Evolutionary conservation across 2,329 filamentous ascomycete species (phyloP).

Genomic region (Kalmusia sp.): DNA sequence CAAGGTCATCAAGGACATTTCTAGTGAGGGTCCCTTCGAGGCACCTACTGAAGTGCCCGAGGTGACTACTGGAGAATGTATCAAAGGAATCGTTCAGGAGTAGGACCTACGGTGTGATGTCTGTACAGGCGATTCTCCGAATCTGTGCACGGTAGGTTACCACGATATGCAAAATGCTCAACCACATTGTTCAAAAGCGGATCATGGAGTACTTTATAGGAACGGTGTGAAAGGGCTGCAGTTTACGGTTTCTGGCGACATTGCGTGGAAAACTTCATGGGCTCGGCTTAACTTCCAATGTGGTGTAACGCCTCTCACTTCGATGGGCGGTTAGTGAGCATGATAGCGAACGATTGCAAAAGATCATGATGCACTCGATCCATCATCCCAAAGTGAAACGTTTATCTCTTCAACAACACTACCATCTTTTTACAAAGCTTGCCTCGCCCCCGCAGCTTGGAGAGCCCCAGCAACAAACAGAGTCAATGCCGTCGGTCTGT

Average conservation of each 20-base stretch:
- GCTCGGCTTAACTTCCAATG: not conserved
- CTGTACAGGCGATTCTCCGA: not conserved
- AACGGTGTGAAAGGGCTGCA: no score
- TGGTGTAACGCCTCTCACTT: not conserved
- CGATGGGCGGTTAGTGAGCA: no score
- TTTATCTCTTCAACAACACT: not conserved
- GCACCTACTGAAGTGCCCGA: not conserved
- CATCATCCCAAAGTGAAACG: no score
- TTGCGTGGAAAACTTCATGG: not conserved
- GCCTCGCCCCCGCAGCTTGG: conserved; percentile 20
- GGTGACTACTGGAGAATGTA: not conserved
- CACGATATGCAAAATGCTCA: no score
- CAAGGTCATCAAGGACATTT: conserved; percentile 16
- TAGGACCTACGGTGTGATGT: not conserved
- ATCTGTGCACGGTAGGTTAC: not conserved
- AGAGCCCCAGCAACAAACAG: conserved; percentile 18
- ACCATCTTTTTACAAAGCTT: conserved; percentile 10
- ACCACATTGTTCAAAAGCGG: no score
- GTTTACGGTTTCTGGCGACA: not conserved
- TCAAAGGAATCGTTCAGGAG: not conserved
- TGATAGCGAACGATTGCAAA: no score
- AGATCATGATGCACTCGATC: no score
- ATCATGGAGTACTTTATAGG: no score
- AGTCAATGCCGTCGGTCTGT: conserved; percentile 15
- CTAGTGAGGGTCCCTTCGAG: not conserved